phyloP scores from a whole-genome alignment of 805 yeast species.

The Metschnikowia matae region DNA sequence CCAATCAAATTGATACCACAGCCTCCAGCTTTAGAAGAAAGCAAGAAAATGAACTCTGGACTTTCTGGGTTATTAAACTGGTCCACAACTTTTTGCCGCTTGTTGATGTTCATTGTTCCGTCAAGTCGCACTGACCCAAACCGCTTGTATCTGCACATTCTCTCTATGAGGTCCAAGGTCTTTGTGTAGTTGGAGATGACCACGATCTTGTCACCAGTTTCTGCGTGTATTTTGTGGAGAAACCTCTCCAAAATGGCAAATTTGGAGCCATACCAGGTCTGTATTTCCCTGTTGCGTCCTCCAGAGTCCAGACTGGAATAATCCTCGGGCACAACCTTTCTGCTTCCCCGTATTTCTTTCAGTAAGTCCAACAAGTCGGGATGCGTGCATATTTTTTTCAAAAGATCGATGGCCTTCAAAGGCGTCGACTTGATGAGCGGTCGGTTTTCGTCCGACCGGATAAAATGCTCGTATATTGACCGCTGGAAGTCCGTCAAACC shows the following conservation, averaged over 20 bases:
- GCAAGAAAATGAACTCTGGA: conserved; percentile 78
- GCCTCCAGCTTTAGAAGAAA: conserved; percentile 97
- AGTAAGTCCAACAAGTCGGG: conserved; percentile 80
- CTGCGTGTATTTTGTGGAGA: conserved; percentile 65
- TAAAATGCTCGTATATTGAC: conserved; percentile 64
- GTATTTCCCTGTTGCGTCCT: conserved; percentile 68
- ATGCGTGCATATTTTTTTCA: conserved; percentile 91
- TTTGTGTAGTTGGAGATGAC: conserved; percentile 92
- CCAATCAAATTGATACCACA: conserved; percentile 97
- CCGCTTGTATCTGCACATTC: conserved; percentile 67
- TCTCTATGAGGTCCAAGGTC: conserved; percentile 86
- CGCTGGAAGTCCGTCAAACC: conserved; percentile 75
- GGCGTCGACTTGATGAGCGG: conserved; percentile 74
- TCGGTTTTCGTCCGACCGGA: conserved; percentile 74
- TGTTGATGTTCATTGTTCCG: conserved; percentile 88
- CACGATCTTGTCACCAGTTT: conserved; percentile 93
- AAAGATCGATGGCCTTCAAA: conserved; percentile 79
- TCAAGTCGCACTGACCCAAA: conserved; percentile 83
- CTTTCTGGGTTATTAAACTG: conserved; percentile 87
- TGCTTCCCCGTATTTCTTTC: conserved; percentile 71
- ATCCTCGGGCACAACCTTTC: conserved; percentile 66
- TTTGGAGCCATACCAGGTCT: conserved; percentile 82
- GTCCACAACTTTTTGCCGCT: conserved; percentile 90
- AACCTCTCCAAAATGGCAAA: conserved; percentile 82
- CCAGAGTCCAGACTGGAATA: conserved; percentile 42